phyloP scores from a whole-genome alignment of 352 stramenopile genomes.

The Phytopythium aichiense region DNA sequence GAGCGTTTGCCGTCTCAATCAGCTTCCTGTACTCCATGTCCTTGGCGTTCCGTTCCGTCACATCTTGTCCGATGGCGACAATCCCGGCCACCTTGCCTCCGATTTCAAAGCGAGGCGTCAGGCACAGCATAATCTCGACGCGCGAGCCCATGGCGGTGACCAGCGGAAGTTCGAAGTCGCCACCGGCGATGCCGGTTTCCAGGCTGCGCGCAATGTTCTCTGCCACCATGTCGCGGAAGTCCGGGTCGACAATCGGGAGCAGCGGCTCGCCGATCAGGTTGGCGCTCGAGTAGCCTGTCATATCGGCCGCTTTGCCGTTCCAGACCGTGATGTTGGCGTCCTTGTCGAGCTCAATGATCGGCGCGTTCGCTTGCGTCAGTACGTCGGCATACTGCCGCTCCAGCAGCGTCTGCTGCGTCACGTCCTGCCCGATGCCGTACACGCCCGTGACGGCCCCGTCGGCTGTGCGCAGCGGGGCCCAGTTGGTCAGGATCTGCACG shows the following conservation, averaged over 20 bases:
- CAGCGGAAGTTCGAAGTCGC: conserved; percentile 49
- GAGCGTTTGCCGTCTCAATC: conserved; percentile 89
- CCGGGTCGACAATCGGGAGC: conserved; percentile 42
- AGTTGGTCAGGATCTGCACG: conserved; percentile 44
- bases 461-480: conserved; percentile 40
- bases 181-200: conserved; percentile 31
- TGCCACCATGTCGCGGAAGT: conserved; percentile 40
- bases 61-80: conserved; percentile 61
- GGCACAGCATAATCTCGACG: conserved; percentile 52
- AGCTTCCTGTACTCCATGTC: conserved; percentile 73
- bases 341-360: conserved; percentile 77
- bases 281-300: conserved; percentile 45
- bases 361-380: conserved; percentile 74
- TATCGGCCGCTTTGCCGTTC: conserved; percentile 53
- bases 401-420: conserved; percentile 49
- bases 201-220: conserved; percentile 50
- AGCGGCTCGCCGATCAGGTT: conserved; percentile 53
- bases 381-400: conserved; percentile 62
- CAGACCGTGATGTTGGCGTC: conserved; percentile 68
- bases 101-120: conserved; percentile 49
- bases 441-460: conserved; percentile 43
- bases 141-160: conserved; percentile 40
- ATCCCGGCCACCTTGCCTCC: conserved; percentile 37
- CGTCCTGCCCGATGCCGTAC: conserved; percentile 56
- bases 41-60: conserved; percentile 66